Conservation (phyloP, 2,329 filamentous ascomycete genomes). For the Pseudogymnoascus sp. region DNA sequence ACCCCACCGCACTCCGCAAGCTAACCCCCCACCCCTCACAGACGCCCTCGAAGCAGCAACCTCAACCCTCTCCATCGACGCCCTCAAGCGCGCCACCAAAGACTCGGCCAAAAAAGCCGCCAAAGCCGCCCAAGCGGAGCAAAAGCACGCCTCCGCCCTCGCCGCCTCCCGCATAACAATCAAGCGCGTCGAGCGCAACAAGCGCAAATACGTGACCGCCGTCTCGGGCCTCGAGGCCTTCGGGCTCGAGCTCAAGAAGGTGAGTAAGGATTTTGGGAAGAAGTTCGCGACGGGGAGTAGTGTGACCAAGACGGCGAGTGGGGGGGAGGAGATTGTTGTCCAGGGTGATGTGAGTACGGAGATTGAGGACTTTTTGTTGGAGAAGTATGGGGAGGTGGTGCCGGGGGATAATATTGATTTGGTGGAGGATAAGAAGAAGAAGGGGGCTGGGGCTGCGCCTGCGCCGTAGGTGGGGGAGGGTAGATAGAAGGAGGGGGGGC, state of each 20-base stretch:
- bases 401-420: constrained; percentile 93
- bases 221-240: constrained; percentile 87
- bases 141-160: constrained; percentile 72
- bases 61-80: constrained; percentile 76
- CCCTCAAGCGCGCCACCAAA: constrained; percentile 89
- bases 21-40: constrained; percentile 34
- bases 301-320: constrained; percentile 79
- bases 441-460: constrained; percentile 40
- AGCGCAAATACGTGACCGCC: constrained; percentile 92
- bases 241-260: constrained; percentile 87
- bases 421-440: constrained; percentile 95
- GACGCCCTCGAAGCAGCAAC: constrained; percentile 79
- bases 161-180: constrained; percentile 77
- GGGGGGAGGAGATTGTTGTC: constrained; percentile 92
- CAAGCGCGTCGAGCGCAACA: constrained; percentile 96
- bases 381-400: constrained; percentile 73
- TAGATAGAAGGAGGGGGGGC: constrained; percentile 6
- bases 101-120: constrained; percentile 95
- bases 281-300: constrained; percentile 93
- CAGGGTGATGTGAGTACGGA: constrained; percentile 96
- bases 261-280: constrained; percentile 94
- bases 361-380: constrained; percentile 80
- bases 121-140: constrained; percentile 81
- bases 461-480: neutral
- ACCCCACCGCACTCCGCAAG: neutral